Percentiles rank a stretch among this genome's conserved stretches.
These are phyloP conservation scores for Blumeria hordei DNA, from an alignment of 2,329 filamentous ascomycete genomes.

Conservation along the genomic window DNA sequence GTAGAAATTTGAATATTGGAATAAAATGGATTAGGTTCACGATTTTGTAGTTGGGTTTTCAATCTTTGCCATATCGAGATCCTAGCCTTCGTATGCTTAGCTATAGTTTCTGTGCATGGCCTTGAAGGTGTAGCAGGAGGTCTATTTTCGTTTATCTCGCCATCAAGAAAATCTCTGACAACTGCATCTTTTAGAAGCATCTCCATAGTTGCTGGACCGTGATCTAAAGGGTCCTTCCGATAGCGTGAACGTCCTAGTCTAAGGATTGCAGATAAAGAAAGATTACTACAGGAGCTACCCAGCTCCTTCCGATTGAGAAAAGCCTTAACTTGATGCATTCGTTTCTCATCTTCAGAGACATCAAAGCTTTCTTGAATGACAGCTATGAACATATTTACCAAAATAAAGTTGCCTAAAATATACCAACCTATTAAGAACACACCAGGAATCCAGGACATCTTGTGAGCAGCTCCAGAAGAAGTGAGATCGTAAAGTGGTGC, in stretches of 20 bases:
- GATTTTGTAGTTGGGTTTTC: constrained; percentile 28
- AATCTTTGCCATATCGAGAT: constrained; percentile 38
- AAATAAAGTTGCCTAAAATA: constrained; percentile 80
- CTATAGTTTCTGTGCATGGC: constrained; percentile 10
- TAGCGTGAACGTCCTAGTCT: constrained; percentile 33
- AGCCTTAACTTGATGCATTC: constrained; percentile 82
- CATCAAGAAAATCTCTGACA: constrained; percentile 81
- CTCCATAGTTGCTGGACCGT: constrained; percentile 75
- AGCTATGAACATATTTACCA: constrained; percentile 99
- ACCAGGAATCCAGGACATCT: constrained; percentile 81
- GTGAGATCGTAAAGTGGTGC: constrained; percentile 64
- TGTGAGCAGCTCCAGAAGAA: constrained; percentile 32
- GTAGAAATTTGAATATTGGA: constrained; percentile 44
- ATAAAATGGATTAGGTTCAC: constrained; percentile 89
- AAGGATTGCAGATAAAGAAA: constrained; percentile 52
- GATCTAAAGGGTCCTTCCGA: constrained; percentile 65
- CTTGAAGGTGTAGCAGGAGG: constrained; percentile 7
- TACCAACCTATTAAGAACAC: constrained; percentile 89
- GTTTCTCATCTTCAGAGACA: constrained; percentile 94
- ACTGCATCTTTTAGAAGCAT: constrained; percentile 94
- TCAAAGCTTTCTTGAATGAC: constrained; percentile 99
- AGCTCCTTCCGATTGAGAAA: constrained; percentile 83
- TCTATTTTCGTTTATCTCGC: constrained; percentile 27
- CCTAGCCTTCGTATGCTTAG: constrained; percentile 31
- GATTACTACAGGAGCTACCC: constrained; percentile 38